A percentile compares a stretch with the other conserved stretches of the same genome.
phyloP scores from a whole-genome alignment of 768 basidiomycete species.

The Leccinum incarnatum region DNA sequence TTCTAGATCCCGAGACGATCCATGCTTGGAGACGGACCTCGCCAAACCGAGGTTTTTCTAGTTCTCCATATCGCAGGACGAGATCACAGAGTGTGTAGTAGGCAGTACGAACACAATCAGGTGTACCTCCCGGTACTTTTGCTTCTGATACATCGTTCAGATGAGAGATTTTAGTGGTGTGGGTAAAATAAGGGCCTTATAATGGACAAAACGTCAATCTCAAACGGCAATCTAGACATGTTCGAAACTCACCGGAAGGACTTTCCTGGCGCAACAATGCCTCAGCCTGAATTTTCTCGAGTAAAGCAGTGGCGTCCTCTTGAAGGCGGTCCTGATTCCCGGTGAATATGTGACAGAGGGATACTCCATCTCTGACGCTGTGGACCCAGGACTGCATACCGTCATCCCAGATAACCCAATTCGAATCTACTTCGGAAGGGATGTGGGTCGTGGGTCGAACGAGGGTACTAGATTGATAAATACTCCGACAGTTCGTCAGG shows the following conservation, averaged over 20 bases:
- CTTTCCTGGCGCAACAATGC: conserved; percentile 21
- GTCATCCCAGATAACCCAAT: conserved; percentile 27
- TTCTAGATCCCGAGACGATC: conserved; percentile 39
- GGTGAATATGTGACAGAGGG: conserved; percentile 46
- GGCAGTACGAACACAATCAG: conserved; percentile 18
- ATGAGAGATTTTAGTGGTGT: conserved; percentile 16
- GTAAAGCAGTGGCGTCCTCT: conserved; percentile 34
- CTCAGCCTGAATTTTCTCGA: conserved; percentile 40
- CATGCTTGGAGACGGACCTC: conserved; percentile 40
- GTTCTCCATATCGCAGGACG: conserved; percentile 36
- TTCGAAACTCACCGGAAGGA: conserved; percentile 17
- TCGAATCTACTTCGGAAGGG: conserved; percentile 17
- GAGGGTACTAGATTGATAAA: conserved; percentile 12
- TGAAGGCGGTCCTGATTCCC: conserved; percentile 45
- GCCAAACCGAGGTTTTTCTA: conserved; percentile 32
- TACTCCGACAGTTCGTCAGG: conserved; percentile 23
- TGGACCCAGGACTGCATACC: conserved; percentile 30
- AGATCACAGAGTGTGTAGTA: conserved; percentile 31
- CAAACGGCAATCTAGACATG: neutral
- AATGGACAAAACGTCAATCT: conserved; percentile 3
- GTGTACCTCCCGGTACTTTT: conserved; percentile 27
- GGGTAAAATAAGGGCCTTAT: conserved; percentile 30
- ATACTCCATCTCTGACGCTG: conserved; percentile 20
- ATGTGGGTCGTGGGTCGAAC: conserved; percentile 14
- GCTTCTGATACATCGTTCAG: conserved; percentile 9